Evolutionary conservation across 441 rosid genomes (phyloP).

Genomic region (Jatropha podagrica): DNA sequence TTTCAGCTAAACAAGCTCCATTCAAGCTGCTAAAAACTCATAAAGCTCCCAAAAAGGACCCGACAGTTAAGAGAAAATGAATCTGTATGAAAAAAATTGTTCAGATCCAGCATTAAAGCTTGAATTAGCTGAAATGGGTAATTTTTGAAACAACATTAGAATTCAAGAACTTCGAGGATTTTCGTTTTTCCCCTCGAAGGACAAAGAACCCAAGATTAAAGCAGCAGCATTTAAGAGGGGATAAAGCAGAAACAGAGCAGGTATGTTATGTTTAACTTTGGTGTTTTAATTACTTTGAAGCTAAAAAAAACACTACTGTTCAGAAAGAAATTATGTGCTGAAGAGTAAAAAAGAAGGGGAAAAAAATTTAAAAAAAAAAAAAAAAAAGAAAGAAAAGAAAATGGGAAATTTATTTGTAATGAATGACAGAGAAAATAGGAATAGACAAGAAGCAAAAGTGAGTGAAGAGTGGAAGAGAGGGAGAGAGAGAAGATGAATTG

Average conservation of each 20-base stretch:
- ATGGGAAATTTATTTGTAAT: too few species aligned
- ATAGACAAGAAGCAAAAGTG: constrained; percentile 7
- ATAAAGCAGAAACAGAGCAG: not conserved
- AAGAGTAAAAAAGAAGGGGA: not conserved
- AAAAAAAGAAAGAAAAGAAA: not conserved
- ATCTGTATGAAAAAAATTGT: not conserved
- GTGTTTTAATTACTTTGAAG: constrained; percentile 3
- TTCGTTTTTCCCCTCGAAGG: not conserved
- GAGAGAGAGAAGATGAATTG: not conserved
- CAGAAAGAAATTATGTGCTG: not conserved
- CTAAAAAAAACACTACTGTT: not conserved
- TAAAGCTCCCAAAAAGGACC: not conserved
- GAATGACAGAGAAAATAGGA: not conserved
- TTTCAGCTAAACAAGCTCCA: constrained; percentile 18
- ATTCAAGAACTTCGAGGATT: constrained; percentile 17
- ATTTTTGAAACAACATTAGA: constrained; percentile 14
- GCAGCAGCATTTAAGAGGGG: constrained; percentile 17
- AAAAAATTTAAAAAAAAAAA: not conserved
- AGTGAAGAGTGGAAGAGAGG: not conserved
- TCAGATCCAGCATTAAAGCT: constrained; percentile 28
- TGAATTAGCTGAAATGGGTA: constrained; percentile 16
- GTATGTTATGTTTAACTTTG: too few species aligned
- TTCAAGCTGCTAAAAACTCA: not conserved
- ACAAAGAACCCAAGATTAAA: not conserved
- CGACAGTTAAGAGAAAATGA: not conserved